Base-by-base conservation (phyloP, 2,329 filamentous ascomycete species). In the Sporothrix brunneoviolacea region DNA sequence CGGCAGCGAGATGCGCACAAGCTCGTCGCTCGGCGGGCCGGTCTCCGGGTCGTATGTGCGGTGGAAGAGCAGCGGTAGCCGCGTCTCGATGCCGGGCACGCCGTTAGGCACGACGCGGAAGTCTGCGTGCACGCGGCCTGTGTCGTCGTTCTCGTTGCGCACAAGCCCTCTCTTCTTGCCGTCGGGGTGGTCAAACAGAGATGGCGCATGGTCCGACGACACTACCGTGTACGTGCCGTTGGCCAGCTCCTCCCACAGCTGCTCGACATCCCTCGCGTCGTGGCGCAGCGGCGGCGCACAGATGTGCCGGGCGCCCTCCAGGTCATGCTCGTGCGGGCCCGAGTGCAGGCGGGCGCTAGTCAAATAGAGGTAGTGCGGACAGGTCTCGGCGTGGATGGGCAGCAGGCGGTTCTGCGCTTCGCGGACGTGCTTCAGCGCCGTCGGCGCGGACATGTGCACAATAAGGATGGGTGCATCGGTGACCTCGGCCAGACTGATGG, bases 41-140 rank as follows among this genome's bases (percentile, higher is more conserved):
- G 18, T 15, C 21, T 47, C 43, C 2, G 47, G 48, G 30, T 50
- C 44, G 32, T 44, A 53, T 3, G 55, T 52, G 3, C 66, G 65
- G 22, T 64, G 60, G 30, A 78, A 64, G 0, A 70, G 66, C 3
- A 80, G 62, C 0, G 76, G 64, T 18, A 81, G 62, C 2, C 77
- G 62, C 2, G 78, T 81, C 63, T 82, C 79, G 19, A 82, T 68
- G 0, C 77, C 79, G 0, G 78, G 76, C 41, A 74, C 64, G 3
- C 77, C 78, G 55, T 82, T 82, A 4, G 79, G 77, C 35, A 82
- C 77, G 37, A 70, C 69, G 60, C 81, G 82, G 40, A 70, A 68
- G 19, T 63, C 62, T 8, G 48, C 32, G 4, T 39, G 41, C 16
- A 48, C 32, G 4, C 39, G 41, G n/a, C 40, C 36, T 1, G 27